Evolutionary conservation across 139 green algal genomes (phyloP), one percentile per base, ranked within the genome.

Genomic region (Axilococcus clingmanii): DNA sequence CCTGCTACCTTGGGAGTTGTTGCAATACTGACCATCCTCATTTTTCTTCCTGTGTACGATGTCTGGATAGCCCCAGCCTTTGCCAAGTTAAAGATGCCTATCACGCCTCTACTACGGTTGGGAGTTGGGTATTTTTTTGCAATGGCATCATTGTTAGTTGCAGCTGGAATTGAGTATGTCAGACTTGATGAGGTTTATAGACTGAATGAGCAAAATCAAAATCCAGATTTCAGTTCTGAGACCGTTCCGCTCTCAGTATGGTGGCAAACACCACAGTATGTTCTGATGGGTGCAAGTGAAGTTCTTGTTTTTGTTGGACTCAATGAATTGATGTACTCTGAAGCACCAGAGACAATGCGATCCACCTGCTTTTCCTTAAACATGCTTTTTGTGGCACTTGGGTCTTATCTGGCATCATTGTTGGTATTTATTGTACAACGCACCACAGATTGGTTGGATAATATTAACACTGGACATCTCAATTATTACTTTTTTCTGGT

Each of bases 301-400:
- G 69, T 77, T 20, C 51, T 76, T 19, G 34, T 40, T 29, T 41
- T 58, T 28, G 29, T 77, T 2, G 69, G 66, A 19, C 20, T 46
- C n/a, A 29, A 69, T 5, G 70, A 76, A 37, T 50, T 78, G 4
- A 77, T 76, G 40, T 78, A 76, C 46, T 34, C 49, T 20, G 43
- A 78, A 47, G 55, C 60, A 3, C 70, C 65, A 7, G 67, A 72
- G 34, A 33, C 37, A 30, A 71, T 78, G 54, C 66, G 70, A 27
- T 65, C 53, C 20, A 65, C 40, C 2, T 57, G 32, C 15, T 52
- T 45, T 14, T 67, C 70, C 4, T 41, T 78, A 4, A 32, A 70
- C 28, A 57, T 77, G 17, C 15, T 75, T 5, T 23, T n/a, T 34
- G 65, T 5, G 3, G 54, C 40, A 14, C 19, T 68, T 24, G 67